Base-by-base conservation (phyloP, 768 basidiomycete genomes). In the Tricholomella constricta region DNA sequence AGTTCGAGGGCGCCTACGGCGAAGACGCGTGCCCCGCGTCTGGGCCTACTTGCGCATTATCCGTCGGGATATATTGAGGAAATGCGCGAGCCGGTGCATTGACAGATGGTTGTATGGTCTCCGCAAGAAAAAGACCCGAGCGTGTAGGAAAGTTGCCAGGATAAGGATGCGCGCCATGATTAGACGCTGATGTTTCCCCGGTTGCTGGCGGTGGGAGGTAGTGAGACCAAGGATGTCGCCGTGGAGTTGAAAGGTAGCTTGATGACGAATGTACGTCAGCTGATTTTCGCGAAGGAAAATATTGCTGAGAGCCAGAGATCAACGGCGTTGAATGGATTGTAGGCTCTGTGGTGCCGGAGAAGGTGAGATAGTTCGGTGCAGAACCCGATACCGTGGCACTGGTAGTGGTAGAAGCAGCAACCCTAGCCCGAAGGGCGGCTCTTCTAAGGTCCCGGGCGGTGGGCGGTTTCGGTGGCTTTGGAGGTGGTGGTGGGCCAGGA, bases 401-500 rank as follows among this genome's bases (percentile, higher is more conserved):
- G 14, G 20, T 22, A 19, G 26, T 17, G 23, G 46, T 29, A 37
- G 34, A 23, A 22, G 15, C 45, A 29, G 23, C 26, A 43, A 50
- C 45, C 6, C 23, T 19, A 34, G 42, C 34, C 22, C 41, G 45
- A 19, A 42, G 26, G 31, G 35, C 44, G 17, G 51, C 49, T 32
- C 43, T 55, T 46, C 38, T 38, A 9, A 56, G 10, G 26, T 47
- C 46, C 52, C 47, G 48, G 27, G 44, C 50, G 25, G 44, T 62
- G 29, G 51, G 61, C 38, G 60, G 58, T 48, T 71, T 69, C 27
- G 60, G 59, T 22, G 61, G 52, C 38, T 63, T 75, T 19, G 79
- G 81, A 20, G 79, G 79, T 1, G 86, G 84, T 0, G 77, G 81
- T 7, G 85, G 86, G 1, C 87, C 88, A 31, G 87, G 84, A 66